Conservation (phyloP, 2,329 filamentous ascomycete species). For the Fusarium sp. region DNA sequence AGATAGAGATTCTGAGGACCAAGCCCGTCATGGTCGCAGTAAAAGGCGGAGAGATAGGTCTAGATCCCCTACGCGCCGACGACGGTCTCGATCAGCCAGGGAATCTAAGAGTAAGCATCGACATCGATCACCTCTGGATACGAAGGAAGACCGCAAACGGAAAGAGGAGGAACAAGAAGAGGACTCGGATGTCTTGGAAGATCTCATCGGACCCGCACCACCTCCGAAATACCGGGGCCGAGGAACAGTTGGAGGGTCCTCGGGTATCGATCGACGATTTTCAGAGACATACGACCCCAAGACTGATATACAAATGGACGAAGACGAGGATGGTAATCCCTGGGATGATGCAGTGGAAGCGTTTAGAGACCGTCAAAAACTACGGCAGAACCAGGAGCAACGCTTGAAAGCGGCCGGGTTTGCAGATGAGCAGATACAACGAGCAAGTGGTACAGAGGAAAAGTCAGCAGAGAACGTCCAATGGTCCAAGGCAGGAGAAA, state of each 20-base stretch:
- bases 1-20: conserved; percentile 23
- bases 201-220: conserved; percentile 80
- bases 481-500: conserved; percentile 77
- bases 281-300: conserved; percentile 70
- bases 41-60: conserved; percentile 41
- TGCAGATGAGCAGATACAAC: conserved; percentile 75
- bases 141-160: conserved; percentile 28
- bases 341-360: conserved; percentile 87
- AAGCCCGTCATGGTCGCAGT: conserved; percentile 25
- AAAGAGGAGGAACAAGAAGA: conserved; percentile 31
- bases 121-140: conserved; percentile 46
- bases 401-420: conserved; percentile 83
- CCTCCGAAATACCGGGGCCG: conserved; percentile 70
- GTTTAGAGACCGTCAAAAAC: conserved; percentile 81
- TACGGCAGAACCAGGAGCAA: conserved; percentile 79
- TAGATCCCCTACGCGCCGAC: conserved; percentile 43
- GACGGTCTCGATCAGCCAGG: conserved; percentile 49
- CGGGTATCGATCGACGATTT: conserved; percentile 84
- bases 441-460: conserved; percentile 67
- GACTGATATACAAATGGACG: conserved; percentile 65
- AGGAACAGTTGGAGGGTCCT: conserved; percentile 69
- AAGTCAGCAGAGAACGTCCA: conserved; percentile 72
- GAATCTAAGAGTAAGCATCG: conserved; percentile 48
- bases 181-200: conserved; percentile 77
- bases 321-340: conserved; percentile 63